These are phyloP conservation scores for Ogataea zsoltii DNA, from an alignment of 805 yeast species.

Conservation along the genomic window DNA sequence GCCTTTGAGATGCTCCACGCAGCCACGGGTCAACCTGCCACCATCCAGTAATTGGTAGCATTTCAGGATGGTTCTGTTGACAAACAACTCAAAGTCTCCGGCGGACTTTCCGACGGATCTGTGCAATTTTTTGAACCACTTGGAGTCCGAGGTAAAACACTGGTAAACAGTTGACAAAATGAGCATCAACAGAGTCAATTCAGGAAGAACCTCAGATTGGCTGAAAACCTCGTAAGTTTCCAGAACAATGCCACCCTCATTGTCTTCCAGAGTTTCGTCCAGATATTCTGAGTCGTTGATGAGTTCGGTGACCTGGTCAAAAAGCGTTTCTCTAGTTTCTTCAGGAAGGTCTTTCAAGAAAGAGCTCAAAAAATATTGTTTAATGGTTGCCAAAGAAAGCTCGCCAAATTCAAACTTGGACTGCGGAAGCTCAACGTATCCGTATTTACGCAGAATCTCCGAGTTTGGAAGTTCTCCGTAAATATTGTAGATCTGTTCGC, in stretches of 20 bases:
- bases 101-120: constrained; percentile 22
- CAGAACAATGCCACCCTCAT: constrained; percentile 40
- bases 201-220: constrained; percentile 61
- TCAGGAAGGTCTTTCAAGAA: constrained; percentile 28
- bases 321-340: constrained; percentile 13
- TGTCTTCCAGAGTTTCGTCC: constrained; percentile 33
- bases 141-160: constrained; percentile 32
- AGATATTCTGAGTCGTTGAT: constrained; percentile 37
- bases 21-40: constrained; percentile 44
- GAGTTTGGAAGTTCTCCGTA: constrained; percentile 91
- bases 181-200: constrained; percentile 55
- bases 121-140: constrained; percentile 33
- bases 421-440: constrained; percentile 76
- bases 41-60: constrained; percentile 61
- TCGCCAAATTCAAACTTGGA: constrained; percentile 84
- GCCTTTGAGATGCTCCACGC: constrained; percentile 30
- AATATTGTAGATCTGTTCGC: constrained; percentile 81
- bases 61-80: constrained; percentile 57
- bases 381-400: constrained; percentile 48
- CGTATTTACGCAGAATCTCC: constrained; percentile 88
- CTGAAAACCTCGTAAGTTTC: constrained; percentile 65
- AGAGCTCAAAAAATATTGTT: constrained; percentile 35
- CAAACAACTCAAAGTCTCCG: constrained; percentile 32
- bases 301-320: constrained; percentile 41
- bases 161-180: constrained; percentile 43